These are phyloP conservation scores for Xylaria sp. DNA, from an alignment of 2,329 filamentous ascomycete species.

Conservation along the genomic window DNA sequence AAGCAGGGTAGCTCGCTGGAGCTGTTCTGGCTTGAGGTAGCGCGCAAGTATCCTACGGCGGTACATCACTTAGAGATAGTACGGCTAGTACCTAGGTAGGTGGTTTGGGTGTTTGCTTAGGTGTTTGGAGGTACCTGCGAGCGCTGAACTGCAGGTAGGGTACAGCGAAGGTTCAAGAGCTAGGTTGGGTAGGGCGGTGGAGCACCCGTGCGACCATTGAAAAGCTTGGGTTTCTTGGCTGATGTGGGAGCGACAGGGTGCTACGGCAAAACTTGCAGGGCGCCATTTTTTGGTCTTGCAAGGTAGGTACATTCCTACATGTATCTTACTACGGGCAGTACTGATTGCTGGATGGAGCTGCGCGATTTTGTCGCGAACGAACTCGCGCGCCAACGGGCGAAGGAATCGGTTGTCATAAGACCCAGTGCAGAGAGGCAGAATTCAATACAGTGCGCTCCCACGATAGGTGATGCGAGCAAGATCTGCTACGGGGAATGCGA, in stretches of 20 bases:
- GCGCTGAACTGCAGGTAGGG: not conserved
- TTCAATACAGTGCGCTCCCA: slow-evolving; percentile 37
- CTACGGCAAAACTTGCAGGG: slow-evolving; percentile 32
- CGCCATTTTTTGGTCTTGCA: slow-evolving; percentile 20
- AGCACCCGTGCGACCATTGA: slow-evolving; percentile 25
- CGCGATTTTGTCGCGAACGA: slow-evolving; percentile 42
- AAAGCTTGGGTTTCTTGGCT: slow-evolving; percentile 40
- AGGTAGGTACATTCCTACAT: too few species aligned
- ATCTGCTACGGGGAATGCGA: slow-evolving; percentile 35
- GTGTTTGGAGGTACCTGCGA: not conserved
- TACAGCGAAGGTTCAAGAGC: too few species aligned
- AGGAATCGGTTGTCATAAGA: slow-evolving; percentile 30
- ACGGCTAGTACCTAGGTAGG: not conserved
- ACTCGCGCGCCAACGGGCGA: slow-evolving; percentile 23
- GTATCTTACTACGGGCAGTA: slow-evolving; percentile 4
- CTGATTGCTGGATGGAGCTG: slow-evolving; percentile 29
- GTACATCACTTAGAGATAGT: not conserved
- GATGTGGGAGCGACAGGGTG: slow-evolving; percentile 32
- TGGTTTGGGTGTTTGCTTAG: too few species aligned
- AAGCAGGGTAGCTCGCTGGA: slow-evolving; percentile 25
- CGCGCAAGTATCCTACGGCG: slow-evolving; percentile 24
- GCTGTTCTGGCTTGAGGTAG: not conserved
- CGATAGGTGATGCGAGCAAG: slow-evolving; percentile 34
- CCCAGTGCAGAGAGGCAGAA: slow-evolving; percentile 34
- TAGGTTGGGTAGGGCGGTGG: too few species aligned